A percentile compares a stretch with the other conserved stretches of the same genome.
phyloP scores from a whole-genome alignment of 495 filamentous ascomycete genomes.

The Neurospora tetraspora region DNA sequence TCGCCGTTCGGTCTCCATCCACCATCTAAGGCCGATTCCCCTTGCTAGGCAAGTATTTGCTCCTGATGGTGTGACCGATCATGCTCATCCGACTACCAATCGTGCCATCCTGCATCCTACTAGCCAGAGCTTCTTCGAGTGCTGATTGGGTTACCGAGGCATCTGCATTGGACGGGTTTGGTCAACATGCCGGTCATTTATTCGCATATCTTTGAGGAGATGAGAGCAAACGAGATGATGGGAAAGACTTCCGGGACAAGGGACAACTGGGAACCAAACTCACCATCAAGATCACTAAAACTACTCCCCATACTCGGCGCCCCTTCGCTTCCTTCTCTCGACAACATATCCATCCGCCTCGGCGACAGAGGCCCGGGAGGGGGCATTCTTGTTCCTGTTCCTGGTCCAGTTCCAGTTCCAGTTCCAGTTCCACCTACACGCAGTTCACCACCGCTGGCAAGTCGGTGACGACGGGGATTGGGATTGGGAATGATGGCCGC shows the following conservation, averaged over 20 bases:
- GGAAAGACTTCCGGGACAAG: neutral
- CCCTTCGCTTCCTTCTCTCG: constrained; percentile 66
- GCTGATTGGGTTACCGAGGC: constrained; percentile 90
- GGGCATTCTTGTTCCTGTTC: neutral
- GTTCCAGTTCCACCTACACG: neutral
- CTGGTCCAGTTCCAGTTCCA: neutral
- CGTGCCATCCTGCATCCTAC: constrained; percentile 82
- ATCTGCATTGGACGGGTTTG: constrained; percentile 40
- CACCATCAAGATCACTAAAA: constrained; percentile 94
- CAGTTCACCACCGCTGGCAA: neutral
- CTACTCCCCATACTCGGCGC: constrained; percentile 96
- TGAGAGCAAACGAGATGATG: neutral
- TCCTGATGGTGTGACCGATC: constrained; percentile 56
- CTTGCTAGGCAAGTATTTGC: constrained; percentile 28
- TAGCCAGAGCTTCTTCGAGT: constrained; percentile 84
- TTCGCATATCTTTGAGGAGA: neutral
- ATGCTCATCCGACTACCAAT: constrained; percentile 70
- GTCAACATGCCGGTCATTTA: neutral
- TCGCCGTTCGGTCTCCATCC: neutral
- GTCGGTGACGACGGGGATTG: neutral
- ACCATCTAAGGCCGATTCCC: neutral
- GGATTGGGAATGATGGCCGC: constrained; percentile 29
- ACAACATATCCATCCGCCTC: constrained; percentile 45
- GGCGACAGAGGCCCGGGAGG: constrained; percentile 30
- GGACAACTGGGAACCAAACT: constrained; percentile 9